Percentiles rank a stretch among this genome's conserved stretches.
These are phyloP conservation scores for Guadua angustifolia DNA, from an alignment of 176 grass and related monocot genomes.

Conservation along the genomic window DNA sequence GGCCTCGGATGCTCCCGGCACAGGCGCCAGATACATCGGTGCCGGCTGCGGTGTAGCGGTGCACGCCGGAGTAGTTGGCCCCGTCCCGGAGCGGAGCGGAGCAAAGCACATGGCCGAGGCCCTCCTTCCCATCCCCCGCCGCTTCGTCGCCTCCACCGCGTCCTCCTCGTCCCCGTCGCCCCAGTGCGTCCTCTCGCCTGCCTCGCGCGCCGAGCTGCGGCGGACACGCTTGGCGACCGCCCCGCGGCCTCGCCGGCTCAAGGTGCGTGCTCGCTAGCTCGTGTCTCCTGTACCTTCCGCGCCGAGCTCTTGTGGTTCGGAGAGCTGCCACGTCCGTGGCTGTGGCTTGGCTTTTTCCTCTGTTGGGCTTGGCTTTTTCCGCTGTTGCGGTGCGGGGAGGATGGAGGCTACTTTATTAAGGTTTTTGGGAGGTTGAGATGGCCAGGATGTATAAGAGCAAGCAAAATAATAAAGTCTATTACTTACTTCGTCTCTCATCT, in stretches of 20 bases:
- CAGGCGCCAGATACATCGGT: neutral
- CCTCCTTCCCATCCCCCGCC: constrained; percentile 47
- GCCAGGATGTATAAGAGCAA: neutral
- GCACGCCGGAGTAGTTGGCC: neutral
- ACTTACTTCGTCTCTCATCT: too few species aligned
- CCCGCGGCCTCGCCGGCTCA: constrained; percentile 39
- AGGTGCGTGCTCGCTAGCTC: constrained; percentile 40
- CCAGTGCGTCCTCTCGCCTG: constrained; percentile 27
- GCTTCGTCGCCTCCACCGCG: constrained; percentile 23
- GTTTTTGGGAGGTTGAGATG: constrained; percentile 16
- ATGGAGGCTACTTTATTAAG: neutral
- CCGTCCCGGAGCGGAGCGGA: neutral
- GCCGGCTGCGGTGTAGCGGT: constrained; percentile 27
- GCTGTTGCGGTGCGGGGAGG: neutral
- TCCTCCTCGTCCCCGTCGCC: constrained; percentile 21
- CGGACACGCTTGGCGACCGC: constrained; percentile 3
- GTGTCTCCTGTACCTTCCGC: neutral
- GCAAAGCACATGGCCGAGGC: constrained; percentile 62
- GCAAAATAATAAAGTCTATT: too few species aligned
- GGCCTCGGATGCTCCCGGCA: constrained; percentile 34
- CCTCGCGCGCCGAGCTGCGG: constrained; percentile 33
- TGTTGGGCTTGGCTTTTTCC: neutral
- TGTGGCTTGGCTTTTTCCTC: neutral
- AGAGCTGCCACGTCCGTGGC: neutral
- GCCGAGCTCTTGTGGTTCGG: neutral